Evolutionary conservation across 2,329 filamentous ascomycete genomes (phyloP).

Genomic region (Sporothrix schenckii): DNA sequence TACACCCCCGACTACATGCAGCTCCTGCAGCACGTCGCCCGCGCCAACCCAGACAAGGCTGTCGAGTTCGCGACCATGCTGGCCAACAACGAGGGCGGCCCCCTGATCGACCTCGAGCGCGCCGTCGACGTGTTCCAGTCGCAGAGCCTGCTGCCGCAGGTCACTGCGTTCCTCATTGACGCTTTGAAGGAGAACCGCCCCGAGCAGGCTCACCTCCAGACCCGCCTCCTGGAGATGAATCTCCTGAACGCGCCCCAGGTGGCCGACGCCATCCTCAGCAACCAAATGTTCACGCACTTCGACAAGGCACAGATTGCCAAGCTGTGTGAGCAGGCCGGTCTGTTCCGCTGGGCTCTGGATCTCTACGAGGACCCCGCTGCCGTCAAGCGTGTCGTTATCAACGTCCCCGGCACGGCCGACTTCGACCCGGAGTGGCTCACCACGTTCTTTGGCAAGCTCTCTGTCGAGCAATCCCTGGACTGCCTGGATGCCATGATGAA

Average conservation of each 20-base stretch:
- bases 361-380: conserved; percentile 88
- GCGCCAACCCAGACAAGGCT: conserved; percentile 89
- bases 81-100: conserved; percentile 83
- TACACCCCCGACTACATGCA: conserved; percentile 96
- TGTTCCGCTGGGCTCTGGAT: conserved; percentile 85
- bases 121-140: conserved; percentile 98
- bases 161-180: conserved; percentile 96
- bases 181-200: conserved; percentile 92
- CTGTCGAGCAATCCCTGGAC: conserved; percentile 91
- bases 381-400: conserved; percentile 87
- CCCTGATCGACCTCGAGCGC: conserved; percentile 87
- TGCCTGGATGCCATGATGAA: conserved; percentile 97
- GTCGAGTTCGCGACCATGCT: conserved; percentile 92
- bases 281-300: conserved; percentile 98
- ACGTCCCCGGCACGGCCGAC: conserved; percentile 79
- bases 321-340: conserved; percentile 89
- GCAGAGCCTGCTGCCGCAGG: conserved; percentile 96
- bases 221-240: conserved; percentile 96
- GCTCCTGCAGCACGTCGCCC: conserved; percentile 88
- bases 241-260: conserved; percentile 94
- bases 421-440: conserved; percentile 90
- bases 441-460: conserved; percentile 90
- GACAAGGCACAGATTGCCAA: conserved; percentile 86
- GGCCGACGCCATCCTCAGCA: conserved; percentile 94
- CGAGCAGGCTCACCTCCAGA: conserved; percentile 91